Conservation (phyloP, 495 filamentous ascomycete genomes). For the Parathielavia hyrcaniae region DNA sequence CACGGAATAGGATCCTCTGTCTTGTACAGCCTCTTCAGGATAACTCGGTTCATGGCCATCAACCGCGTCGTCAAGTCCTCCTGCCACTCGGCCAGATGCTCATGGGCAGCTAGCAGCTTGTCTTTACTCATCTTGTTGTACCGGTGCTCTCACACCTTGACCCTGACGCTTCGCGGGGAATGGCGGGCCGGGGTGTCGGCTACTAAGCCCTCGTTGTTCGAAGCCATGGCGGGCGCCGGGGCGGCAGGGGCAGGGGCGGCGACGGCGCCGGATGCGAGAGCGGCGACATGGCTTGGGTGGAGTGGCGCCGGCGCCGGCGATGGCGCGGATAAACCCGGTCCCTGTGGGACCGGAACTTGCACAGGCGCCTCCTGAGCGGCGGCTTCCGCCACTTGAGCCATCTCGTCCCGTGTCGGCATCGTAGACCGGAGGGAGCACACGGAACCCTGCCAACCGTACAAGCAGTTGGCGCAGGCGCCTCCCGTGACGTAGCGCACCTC, state of each 20-base stretch:
- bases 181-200: neutral
- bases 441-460: conserved; percentile 21
- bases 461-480: conserved; percentile 26
- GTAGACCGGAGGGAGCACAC: conserved; percentile 17
- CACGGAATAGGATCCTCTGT: neutral
- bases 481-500: neutral
- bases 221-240: neutral
- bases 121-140: conserved; percentile 13
- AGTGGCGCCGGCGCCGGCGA: neutral
- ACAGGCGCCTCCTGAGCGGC: neutral
- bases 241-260: no score
- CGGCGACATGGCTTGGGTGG: neutral
- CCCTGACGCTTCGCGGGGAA: neutral
- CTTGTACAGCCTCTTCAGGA: conserved; percentile 10
- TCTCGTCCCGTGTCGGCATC: neutral
- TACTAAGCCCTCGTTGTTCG: no score
- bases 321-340: neutral
- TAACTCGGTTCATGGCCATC: conserved; percentile 21
- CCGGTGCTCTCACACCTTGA: conserved; percentile 16
- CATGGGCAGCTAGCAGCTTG: conserved; percentile 10
- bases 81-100: conserved; percentile 17
- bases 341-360: neutral
- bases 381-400: neutral
- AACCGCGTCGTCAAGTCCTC: conserved; percentile 20
- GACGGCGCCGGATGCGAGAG: neutral